Evolutionary conservation across 2,329 filamentous ascomycete genomes (phyloP).

Genomic region (Alternaria incomplexa): DNA sequence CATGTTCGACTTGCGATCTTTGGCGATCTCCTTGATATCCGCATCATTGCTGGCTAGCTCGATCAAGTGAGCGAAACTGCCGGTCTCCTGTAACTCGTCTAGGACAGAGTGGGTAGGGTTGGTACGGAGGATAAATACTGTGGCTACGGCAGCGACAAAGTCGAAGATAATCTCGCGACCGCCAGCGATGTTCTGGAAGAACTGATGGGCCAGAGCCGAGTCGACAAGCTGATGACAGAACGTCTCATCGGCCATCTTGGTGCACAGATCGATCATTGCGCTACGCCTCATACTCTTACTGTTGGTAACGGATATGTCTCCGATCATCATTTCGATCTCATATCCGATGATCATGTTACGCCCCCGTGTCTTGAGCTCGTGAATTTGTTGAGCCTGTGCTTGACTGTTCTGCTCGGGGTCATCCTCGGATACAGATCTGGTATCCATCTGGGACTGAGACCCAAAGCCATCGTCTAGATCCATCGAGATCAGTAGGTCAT

Average conservation of each 20-base stretch:
- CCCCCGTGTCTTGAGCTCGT: conserved; percentile 66
- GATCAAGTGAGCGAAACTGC: conserved; percentile 62
- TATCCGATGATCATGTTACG: conserved; percentile 63
- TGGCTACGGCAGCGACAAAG: conserved; percentile 68
- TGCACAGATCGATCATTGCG: conserved; percentile 62
- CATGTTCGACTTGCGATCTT: conserved; percentile 71
- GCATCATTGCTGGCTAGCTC: conserved; percentile 59
- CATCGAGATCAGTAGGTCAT: conserved; percentile 45
- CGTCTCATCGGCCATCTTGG: conserved; percentile 62
- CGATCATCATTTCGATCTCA: conserved; percentile 62
- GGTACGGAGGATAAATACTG: conserved; percentile 67
- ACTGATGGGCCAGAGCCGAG: conserved; percentile 71
- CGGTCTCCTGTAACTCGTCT: conserved; percentile 62
- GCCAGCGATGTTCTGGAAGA: conserved; percentile 67
- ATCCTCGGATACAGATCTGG: conserved; percentile 49
- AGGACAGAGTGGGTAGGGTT: conserved; percentile 67
- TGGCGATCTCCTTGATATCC: conserved; percentile 67
- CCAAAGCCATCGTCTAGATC: conserved; percentile 35
- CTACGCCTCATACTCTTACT: conserved; percentile 55
- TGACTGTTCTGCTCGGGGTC: conserved; percentile 46
- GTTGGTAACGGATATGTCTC: conserved; percentile 61
- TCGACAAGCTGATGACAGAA: conserved; percentile 76
- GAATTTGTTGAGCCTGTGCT: conserved; percentile 60
- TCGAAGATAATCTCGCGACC: conserved; percentile 56
- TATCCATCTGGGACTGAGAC: conserved; percentile 21